A percentile compares a stretch with the other conserved stretches of the same genome.
Conservation (phyloP, 306 rosid genomes). For the Fragaria ananassa region DNA sequence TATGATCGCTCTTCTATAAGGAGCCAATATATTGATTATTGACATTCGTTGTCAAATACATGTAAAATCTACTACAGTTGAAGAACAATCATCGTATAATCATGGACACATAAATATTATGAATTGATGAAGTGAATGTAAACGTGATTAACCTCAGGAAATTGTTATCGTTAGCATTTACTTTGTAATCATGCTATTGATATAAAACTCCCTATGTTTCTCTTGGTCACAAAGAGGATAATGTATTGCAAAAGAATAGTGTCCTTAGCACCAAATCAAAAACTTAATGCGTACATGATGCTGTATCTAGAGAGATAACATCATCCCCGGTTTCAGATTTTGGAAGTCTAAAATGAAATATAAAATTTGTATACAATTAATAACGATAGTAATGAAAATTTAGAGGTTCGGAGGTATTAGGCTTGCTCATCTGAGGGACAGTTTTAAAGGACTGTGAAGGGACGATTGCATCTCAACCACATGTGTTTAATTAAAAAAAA, state of each 20-base stretch:
- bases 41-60: too few species aligned
- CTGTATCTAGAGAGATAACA: background rate
- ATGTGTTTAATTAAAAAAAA: too few species aligned
- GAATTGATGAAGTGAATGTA: background rate
- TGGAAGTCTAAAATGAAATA: background rate
- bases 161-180: background rate
- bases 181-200: background rate
- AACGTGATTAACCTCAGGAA: background rate
- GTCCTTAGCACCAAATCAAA: background rate
- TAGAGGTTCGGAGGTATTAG: background rate
- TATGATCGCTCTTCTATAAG: background rate
- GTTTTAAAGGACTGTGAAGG: too few species aligned
- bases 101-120: background rate
- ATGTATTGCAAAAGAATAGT: background rate
- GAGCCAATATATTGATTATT: background rate
- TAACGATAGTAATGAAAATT: too few species aligned
- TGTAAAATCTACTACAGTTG: background rate
- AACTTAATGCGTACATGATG: background rate
- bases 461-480: too few species aligned
- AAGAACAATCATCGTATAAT: background rate
- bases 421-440: too few species aligned
- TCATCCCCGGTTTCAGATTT: background rate
- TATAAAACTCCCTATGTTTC: background rate
- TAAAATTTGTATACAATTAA: too few species aligned
- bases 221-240: background rate